These are phyloP conservation scores for Chlamydomonas schloesseri DNA, from an alignment of 139 green algal species.

Conservation along the genomic window DNA sequence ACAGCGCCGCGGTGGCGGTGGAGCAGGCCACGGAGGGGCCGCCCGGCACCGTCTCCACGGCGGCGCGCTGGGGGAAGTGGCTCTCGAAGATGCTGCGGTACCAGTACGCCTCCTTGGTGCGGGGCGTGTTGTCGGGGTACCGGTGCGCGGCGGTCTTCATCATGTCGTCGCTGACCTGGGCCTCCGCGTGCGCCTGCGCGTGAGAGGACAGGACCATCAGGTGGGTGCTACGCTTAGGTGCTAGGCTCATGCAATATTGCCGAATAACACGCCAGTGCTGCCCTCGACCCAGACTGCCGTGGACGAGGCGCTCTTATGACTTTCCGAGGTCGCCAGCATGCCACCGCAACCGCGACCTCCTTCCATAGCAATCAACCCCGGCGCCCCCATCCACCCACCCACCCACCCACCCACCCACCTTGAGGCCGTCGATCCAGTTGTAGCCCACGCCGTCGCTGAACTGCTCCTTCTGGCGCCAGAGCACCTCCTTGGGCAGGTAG, in stretches of 20 bases:
- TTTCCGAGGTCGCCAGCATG: too few species aligned
- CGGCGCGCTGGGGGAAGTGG: constrained; percentile 81
- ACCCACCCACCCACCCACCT: too few species aligned
- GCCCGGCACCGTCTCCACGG: constrained; percentile 53
- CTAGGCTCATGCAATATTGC: too few species aligned
- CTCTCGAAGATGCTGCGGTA: constrained; percentile 92
- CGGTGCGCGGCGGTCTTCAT: constrained; percentile 47
- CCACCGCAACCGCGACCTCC: too few species aligned
- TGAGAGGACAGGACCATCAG: too few species aligned
- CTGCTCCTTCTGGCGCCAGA: constrained; percentile 99
- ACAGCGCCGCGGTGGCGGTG: constrained; percentile 68
- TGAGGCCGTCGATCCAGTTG: constrained; percentile 74
- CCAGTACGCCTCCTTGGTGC: constrained; percentile 94
- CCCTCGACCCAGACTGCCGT: too few species aligned
- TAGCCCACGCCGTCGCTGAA: constrained; percentile 94
- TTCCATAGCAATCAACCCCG: too few species aligned
- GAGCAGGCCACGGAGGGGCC: constrained; percentile 71
- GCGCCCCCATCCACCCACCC: too few species aligned
- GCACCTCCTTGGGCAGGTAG: constrained; percentile 64
- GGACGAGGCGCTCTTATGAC: too few species aligned
- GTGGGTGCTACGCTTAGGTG: too few species aligned
- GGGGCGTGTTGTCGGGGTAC: constrained; percentile 90
- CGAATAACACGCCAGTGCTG: too few species aligned
- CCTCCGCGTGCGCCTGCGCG: constrained; percentile 47
- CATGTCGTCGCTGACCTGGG: constrained; percentile 60